phyloP scores from a whole-genome alignment of 306 rosid species.

The Quercus wislizeni region DNA sequence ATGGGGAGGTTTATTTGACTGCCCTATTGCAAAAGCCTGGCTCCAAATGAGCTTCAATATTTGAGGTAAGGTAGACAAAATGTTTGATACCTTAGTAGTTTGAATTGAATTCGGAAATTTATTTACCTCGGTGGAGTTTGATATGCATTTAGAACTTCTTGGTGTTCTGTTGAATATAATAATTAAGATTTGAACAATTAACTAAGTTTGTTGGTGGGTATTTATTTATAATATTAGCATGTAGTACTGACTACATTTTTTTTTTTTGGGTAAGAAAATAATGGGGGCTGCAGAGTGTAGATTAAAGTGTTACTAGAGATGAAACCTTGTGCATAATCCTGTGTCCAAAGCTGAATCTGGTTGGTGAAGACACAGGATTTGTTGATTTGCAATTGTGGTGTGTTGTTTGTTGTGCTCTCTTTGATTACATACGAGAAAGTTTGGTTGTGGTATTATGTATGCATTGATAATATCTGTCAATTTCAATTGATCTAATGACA shows the following conservation, averaged over 20 bases:
- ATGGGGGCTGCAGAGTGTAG: not conserved
- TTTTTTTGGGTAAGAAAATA: not conserved
- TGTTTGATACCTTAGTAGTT: not conserved
- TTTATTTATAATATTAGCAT: not conserved
- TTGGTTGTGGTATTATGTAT: not conserved
- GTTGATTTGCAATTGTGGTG: not conserved
- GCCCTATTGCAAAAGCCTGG: constrained; percentile 85
- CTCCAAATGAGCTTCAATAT: constrained; percentile 44
- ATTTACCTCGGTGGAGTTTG: not conserved
- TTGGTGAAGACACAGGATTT: not conserved
- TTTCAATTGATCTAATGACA: not conserved
- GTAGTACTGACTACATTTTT: no score
- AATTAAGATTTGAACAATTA: not conserved
- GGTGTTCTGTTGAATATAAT: not conserved
- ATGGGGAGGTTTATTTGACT: constrained; percentile 79
- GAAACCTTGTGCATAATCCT: not conserved
- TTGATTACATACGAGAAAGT: not conserved
- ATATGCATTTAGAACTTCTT: not conserved
- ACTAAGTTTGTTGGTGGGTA: constrained; percentile 3
- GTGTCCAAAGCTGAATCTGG: not conserved
- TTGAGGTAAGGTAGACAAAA: constrained; percentile 24
- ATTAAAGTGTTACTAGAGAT: not conserved
- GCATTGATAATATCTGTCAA: not conserved
- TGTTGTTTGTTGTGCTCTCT: not conserved
- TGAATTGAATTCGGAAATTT: not conserved